These are phyloP conservation scores for Sarocladium kiliense DNA, from an alignment of 2,329 filamentous ascomycete species.

Conservation along the genomic window DNA sequence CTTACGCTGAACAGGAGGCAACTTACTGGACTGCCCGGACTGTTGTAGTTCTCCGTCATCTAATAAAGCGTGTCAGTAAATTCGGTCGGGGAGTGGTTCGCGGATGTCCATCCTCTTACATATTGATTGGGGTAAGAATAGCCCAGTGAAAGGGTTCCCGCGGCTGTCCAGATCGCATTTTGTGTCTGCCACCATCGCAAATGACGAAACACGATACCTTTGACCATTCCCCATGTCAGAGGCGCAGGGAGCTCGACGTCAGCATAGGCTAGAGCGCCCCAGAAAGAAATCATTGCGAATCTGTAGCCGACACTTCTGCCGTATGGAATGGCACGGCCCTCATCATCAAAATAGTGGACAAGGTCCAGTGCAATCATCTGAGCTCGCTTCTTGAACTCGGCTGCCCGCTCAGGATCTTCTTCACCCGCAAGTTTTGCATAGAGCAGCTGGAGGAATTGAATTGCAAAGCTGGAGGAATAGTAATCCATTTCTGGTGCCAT, in stretches of 20 bases:
- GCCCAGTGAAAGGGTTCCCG: constrained; percentile 70
- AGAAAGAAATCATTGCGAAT: constrained; percentile 84
- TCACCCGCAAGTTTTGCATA: constrained; percentile 68
- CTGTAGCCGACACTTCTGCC: constrained; percentile 74
- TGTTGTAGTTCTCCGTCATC: constrained; percentile 81
- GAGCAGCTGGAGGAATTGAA: constrained; percentile 72
- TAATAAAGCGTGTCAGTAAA: constrained; percentile 24
- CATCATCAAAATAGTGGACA: constrained; percentile 69
- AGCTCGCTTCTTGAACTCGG: constrained; percentile 65
- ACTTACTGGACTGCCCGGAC: constrained; percentile 57
- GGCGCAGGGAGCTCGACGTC: constrained; percentile 67
- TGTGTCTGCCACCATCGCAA: constrained; percentile 77
- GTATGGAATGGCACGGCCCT: constrained; percentile 70
- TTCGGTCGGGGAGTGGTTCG: not conserved
- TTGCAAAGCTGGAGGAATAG: constrained; percentile 77
- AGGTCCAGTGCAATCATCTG: constrained; percentile 64
- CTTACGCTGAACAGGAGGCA: not conserved
- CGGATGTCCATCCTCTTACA: constrained; percentile 29
- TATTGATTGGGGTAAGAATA: constrained; percentile 78
- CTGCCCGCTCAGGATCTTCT: constrained; percentile 59
- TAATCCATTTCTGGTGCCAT: constrained; percentile 84
- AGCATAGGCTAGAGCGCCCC: constrained; percentile 72
- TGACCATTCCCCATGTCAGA: constrained; percentile 73
- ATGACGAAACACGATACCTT: constrained; percentile 69
- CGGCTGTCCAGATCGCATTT: constrained; percentile 66